Conservation (phyloP, 2,329 filamentous ascomycete genomes). For the Fusarium siculi region DNA sequence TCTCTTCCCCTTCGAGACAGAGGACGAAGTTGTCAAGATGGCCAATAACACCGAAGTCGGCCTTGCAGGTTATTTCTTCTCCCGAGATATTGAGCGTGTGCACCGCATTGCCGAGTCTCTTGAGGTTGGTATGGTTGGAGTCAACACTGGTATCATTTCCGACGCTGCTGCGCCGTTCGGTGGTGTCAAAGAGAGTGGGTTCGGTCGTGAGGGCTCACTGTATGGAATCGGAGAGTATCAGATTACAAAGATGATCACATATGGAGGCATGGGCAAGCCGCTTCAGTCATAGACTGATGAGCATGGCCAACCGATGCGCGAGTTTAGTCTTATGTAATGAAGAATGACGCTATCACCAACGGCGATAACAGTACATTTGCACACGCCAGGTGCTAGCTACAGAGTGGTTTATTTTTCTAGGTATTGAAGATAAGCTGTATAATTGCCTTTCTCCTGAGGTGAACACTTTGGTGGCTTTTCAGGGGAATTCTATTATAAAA, state of each 20-base stretch:
- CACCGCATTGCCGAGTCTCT: conserved; percentile 73
- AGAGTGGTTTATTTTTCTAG: not conserved
- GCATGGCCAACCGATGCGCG: not conserved
- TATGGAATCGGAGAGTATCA: conserved; percentile 83
- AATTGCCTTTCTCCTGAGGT: not conserved
- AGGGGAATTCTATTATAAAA: not conserved
- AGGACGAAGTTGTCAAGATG: conserved; percentile 85
- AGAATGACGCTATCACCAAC: not conserved
- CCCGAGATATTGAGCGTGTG: conserved; percentile 67
- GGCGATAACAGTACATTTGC: too few species aligned
- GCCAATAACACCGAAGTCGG: conserved; percentile 89
- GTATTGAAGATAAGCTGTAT: not conserved
- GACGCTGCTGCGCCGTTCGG: conserved; percentile 74
- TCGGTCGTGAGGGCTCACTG: conserved; percentile 80
- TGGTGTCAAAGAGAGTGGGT: conserved; percentile 84
- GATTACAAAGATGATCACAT: conserved; percentile 73
- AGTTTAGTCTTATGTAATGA: not conserved
- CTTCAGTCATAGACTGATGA: conserved; percentile 52
- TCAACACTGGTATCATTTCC: conserved; percentile 78
- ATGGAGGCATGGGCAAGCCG: conserved; percentile 66
- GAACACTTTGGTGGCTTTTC: not conserved
- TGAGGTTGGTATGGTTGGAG: conserved; percentile 88
- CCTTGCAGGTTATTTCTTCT: conserved; percentile 95
- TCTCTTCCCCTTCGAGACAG: conserved; percentile 87
- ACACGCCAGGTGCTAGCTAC: not conserved